Evolutionary conservation across 2,329 filamentous ascomycete species (phyloP).

Genomic region (Clonostachys sp.): DNA sequence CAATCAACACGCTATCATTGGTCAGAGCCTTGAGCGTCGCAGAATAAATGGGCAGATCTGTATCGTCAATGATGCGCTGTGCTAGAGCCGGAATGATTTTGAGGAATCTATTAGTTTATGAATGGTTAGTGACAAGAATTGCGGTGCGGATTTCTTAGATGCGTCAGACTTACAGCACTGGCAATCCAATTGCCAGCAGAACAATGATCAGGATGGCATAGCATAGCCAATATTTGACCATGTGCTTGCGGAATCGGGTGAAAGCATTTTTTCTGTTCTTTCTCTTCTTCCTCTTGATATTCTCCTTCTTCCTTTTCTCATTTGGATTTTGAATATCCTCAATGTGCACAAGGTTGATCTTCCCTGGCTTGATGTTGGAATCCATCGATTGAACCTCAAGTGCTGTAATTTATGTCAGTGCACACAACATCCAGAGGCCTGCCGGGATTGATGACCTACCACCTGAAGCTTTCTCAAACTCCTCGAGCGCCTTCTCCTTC

Average conservation of each 20-base stretch:
- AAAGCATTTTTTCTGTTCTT: no score
- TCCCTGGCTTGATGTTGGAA: neutral
- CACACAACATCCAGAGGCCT: neutral
- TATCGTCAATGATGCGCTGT: conserved; percentile 26
- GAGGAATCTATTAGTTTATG: conserved; percentile 22
- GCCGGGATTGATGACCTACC: no score
- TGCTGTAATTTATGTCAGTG: neutral
- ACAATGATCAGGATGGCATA: conserved; percentile 27
- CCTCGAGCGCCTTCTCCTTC: no score
- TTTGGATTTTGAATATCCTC: neutral
- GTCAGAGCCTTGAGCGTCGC: conserved; percentile 20
- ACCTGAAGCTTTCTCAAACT: no score
- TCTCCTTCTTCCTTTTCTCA: neutral
- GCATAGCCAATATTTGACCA: conserved; percentile 27
- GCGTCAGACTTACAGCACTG: conserved; percentile 26
- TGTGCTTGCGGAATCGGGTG: conserved; percentile 19
- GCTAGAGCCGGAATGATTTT: conserved; percentile 31
- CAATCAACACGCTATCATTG: conserved; percentile 17
- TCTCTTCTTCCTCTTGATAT: neutral
- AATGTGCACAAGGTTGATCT: conserved; percentile 1
- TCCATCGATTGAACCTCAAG: neutral
- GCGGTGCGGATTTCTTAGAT: neutral
- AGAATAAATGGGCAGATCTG: conserved; percentile 22
- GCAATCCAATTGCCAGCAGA: conserved; percentile 31
- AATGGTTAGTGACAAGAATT: no score